phyloP scores from a whole-genome alignment of 148 eudicot species.

The Amaranthus palmeri region DNA sequence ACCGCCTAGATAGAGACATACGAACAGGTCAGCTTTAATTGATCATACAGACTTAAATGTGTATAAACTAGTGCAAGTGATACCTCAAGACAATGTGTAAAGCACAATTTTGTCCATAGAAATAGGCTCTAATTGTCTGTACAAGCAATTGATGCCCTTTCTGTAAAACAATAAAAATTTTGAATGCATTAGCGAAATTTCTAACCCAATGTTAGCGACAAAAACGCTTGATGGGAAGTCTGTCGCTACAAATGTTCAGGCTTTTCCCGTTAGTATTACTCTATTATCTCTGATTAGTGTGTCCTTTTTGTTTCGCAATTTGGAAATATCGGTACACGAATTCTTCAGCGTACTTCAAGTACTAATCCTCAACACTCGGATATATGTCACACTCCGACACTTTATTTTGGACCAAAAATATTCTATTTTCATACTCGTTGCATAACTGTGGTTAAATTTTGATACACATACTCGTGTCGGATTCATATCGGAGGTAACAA shows the following conservation, averaged over 20 bases:
- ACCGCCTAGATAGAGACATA: conserved; percentile 85
- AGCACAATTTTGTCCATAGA: not conserved
- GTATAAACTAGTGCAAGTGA: not conserved
- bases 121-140: not conserved
- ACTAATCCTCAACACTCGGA: too few relatives aligned
- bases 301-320: too few relatives aligned
- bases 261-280: not conserved
- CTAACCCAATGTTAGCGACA: not conserved
- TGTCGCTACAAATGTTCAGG: not conserved
- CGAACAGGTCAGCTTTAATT: conserved; percentile 81
- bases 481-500: too few relatives aligned
- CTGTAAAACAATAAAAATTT: not conserved
- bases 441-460: too few relatives aligned
- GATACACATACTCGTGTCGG: too few relatives aligned
- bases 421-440: too few relatives aligned
- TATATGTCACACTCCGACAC: too few relatives aligned
- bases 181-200: not conserved
- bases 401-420: too few relatives aligned
- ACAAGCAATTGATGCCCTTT: not conserved
- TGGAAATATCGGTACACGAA: too few relatives aligned
- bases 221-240: not conserved
- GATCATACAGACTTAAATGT: not conserved
- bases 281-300: too few relatives aligned
- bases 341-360: too few relatives aligned
- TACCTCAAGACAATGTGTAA: not conserved